Base-by-base conservation (phyloP, 2,329 filamentous ascomycete species). In the Diaporthe ilicicola region DNA sequence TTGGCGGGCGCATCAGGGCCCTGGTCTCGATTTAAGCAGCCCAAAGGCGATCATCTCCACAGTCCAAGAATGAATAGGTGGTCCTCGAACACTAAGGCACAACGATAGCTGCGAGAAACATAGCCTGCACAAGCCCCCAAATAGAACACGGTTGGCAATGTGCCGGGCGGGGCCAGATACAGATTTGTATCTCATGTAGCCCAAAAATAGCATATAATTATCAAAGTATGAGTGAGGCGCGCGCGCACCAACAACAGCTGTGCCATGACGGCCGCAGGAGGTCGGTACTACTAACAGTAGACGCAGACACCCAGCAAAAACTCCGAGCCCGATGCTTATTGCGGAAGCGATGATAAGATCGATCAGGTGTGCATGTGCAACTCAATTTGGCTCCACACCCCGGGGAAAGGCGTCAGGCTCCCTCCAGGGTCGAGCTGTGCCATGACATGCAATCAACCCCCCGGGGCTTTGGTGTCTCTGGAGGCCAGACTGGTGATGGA, bases 151-250 rank as follows among this genome's bases (percentile, higher is more conserved):
- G 42, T 62, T 37, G 59, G 59, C 59, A 48, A 9, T 48, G 32
- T 24, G 59, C 59, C 19, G 59, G 59, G 59, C 42, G 59, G 59
- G 59, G 42, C 59, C 27, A 48, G 59, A 62, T 50, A 62, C 59
- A 62, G 42, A 39, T 62, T 48, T 62, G 59, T 48, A 62, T 62
- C 59, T 62, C 59, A 62, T n/a, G 27, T 44, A 62, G 59, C 42
- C 59, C 59, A 48, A 62, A 62, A 62, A 62, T 62, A 62, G 59
- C 27, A 62, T 22, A 44, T 62, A 62, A 48, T 34, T 8, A 15
- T 46, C 44, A 62, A 61, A 48, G 59, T 32, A 62, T 62, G 59
- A 44, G 59, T 62, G 59, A 48, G 59, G 56, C 56, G 59, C 59
- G 59, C 59, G 27, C 55, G 10, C 56, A 62, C 59, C 59, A 62